These are phyloP conservation scores for Spergularia azorica DNA, from an alignment of 179 eudicot genomes.

Conservation along the genomic window DNA sequence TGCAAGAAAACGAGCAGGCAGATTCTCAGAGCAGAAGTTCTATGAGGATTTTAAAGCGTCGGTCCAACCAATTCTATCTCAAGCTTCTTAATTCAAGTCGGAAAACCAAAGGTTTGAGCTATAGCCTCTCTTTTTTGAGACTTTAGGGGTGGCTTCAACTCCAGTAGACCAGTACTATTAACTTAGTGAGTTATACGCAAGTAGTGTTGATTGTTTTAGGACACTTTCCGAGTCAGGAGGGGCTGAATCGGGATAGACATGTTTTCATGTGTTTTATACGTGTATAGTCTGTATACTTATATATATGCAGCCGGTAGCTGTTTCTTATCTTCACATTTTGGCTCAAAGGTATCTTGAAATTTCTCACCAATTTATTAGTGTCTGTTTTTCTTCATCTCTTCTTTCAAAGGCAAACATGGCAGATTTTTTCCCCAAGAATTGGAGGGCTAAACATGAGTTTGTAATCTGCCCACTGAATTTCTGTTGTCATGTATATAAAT, in stretches of 20 bases:
- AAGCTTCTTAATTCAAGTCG: conserved; percentile 12
- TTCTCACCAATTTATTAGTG: no score
- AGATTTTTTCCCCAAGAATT: no score
- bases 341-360: no score
- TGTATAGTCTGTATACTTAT: no score
- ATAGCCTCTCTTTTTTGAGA: no score
- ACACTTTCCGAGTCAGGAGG: background rate
- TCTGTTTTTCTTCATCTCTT: no score
- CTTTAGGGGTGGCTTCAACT: background rate
- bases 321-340: no score
- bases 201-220: background rate
- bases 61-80: conserved; percentile 50
- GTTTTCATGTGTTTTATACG: background rate
- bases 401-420: no score
- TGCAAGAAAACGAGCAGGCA: conserved; percentile 80
- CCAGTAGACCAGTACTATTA: background rate
- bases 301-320: no score
- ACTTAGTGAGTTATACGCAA: background rate
- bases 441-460: no score
- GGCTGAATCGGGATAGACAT: background rate
- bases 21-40: conserved; percentile 85
- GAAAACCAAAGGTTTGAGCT: background rate
- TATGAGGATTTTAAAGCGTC: conserved; percentile 77
- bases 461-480: no score
- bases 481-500: no score